Evolutionary conservation across 345 rosid species (phyloP).

Genomic region (Corymbia maculata): DNA sequence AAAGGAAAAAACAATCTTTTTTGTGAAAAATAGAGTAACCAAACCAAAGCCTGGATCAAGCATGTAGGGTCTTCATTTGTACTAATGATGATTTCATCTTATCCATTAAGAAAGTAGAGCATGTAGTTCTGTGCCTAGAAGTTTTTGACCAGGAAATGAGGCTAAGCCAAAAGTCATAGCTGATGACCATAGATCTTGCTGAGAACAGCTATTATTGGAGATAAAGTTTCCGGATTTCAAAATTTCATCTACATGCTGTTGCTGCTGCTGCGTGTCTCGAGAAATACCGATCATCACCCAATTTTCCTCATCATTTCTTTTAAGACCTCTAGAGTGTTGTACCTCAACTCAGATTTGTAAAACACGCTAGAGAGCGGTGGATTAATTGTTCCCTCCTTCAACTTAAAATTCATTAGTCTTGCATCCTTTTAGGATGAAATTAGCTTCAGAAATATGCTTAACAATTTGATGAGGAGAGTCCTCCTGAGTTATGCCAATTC

Average conservation of each 20-base stretch:
- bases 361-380: background rate
- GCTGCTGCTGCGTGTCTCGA: background rate
- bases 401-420: background rate
- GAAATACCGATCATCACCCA: background rate
- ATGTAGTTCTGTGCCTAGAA: background rate
- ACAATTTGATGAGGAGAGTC: background rate
- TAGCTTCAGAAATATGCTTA: background rate
- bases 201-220: background rate
- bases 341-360: background rate
- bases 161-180: background rate
- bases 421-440: background rate
- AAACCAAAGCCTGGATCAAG: background rate
- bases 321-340: background rate
- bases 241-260: background rate
- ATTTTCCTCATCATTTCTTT: background rate
- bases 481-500: background rate
- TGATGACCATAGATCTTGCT: background rate
- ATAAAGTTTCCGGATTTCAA: background rate
- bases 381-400: background rate
- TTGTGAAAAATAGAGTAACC: background rate
- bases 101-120: background rate
- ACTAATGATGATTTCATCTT: background rate
- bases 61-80: background rate
- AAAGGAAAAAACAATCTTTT: background rate
- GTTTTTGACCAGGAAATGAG: background rate